A percentile compares a stretch with the other conserved stretches of the same genome.
Conservation (phyloP, 1,139 yeast species). For the Blastobotrys elegans region DNA sequence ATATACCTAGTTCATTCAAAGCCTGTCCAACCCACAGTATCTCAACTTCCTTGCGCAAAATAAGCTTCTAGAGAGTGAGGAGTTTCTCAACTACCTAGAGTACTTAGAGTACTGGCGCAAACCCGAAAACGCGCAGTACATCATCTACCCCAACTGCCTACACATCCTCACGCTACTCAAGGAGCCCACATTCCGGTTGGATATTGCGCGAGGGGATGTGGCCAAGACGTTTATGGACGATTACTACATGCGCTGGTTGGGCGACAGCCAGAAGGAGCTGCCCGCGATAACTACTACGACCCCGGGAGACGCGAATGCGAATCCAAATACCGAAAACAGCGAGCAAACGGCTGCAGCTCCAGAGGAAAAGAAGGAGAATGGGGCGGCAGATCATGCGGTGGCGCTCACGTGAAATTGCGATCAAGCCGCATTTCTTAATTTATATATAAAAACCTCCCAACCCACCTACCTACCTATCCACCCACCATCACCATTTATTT, state of each 20-base stretch:
- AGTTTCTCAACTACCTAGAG: constrained; percentile 57
- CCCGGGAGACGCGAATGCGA: background rate
- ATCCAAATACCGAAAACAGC: too few relatives aligned
- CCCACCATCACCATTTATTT: background rate
- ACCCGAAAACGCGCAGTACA: constrained; percentile 59
- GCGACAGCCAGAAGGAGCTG: constrained; percentile 3
- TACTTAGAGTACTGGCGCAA: constrained; percentile 72
- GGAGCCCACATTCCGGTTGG: constrained; percentile 38
- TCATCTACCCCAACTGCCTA: constrained; percentile 68
- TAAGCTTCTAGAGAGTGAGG: constrained; percentile 55
- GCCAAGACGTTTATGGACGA: constrained; percentile 41
- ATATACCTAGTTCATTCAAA: constrained; percentile 73
- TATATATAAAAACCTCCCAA: background rate
- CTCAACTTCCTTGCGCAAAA: constrained; percentile 70
- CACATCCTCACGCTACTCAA: constrained; percentile 56
- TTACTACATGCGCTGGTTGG: constrained; percentile 38
- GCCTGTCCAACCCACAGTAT: constrained; percentile 74
- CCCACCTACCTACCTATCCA: background rate
- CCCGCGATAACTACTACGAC: background rate
- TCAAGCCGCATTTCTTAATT: background rate
- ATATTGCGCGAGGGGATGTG: constrained; percentile 38
- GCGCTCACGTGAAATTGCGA: constrained; percentile 1
- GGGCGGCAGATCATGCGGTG: background rate
- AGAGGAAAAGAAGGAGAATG: background rate
- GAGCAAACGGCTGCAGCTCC: too few relatives aligned